Base-by-base conservation (phyloP, 352 stramenopile genomes). In the Pythium utonaiense region DNA sequence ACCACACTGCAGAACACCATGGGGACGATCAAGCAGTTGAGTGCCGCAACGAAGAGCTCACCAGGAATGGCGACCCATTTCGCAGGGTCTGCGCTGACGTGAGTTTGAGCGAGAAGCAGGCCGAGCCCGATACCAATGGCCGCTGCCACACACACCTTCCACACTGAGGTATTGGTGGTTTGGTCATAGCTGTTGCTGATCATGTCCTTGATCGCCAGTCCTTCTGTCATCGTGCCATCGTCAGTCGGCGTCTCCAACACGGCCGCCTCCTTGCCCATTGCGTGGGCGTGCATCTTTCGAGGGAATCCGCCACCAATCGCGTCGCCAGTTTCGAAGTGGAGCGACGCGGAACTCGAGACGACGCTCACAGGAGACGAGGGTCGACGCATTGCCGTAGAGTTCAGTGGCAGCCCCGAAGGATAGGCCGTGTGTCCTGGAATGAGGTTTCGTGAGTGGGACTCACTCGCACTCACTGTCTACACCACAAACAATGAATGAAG, bases 1-100 rank as follows among this genome's bases (percentile, higher is more conserved):
- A 85, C 73, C 36, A 89, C 67, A 34, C 66, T 87, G 71, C 77
- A 89, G 50, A 86, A 88, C 3, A 89, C 79, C 70, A 89, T 81
- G 3, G 77, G 77, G 48, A 85, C 76, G 51, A 91, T 75, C 14
- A 87, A 53, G 61, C 81, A 89, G 64, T 83, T 86, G 53, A 88
- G 73, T 21, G 75, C 78, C 10, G 71, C 42, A 38, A 89, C 78
- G 45, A 91, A 91, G 10, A 91, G 60, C 16, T 83, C 55, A 10
- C 81, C 81, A 5, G 81, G 78, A 27, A 91, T 50, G 12, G 70
- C 71, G 62, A 91, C 60, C 78, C 79, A 87, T 31, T 75, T 58
- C 17, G 71, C 75, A 54, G 52, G 66, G 22, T 69, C 66, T 4
- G 48, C 50, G 33, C 49, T 60, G 3, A 88, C 65, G 14, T 77